Percentiles rank a stretch among this genome's conserved stretches.
Evolutionary conservation across 768 basidiomycete species (phyloP).

Genomic region (Termitomyces sp.): DNA sequence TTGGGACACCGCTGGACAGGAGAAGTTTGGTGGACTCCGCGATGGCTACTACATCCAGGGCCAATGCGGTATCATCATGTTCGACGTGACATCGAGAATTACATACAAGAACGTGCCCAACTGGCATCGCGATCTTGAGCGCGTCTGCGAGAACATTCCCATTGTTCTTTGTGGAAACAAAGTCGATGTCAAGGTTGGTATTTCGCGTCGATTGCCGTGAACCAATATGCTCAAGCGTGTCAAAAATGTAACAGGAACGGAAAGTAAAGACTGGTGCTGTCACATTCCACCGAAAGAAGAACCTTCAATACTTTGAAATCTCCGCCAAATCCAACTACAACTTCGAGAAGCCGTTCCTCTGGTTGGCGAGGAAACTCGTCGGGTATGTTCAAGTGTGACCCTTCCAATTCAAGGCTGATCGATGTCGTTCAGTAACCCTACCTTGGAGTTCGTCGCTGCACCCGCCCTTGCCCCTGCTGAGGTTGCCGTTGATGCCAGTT

Average conservation of each 20-base stretch:
- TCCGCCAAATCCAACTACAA: slow-evolving; percentile 99
- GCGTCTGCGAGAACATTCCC: slow-evolving; percentile 99
- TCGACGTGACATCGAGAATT: slow-evolving; percentile 98
- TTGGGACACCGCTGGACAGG: slow-evolving; percentile 99
- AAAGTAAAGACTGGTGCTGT: slow-evolving; percentile 99
- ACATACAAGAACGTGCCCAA: slow-evolving; percentile 99
- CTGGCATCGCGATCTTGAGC: slow-evolving; percentile 99
- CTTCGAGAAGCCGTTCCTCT: slow-evolving; percentile 99
- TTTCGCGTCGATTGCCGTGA: slow-evolving; percentile 1
- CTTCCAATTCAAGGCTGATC: not conserved
- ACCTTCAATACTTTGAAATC: slow-evolving; percentile 99
- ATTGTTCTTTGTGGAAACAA: slow-evolving; percentile 99
- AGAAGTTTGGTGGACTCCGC: slow-evolving; percentile 98
- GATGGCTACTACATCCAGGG: slow-evolving; percentile 97
- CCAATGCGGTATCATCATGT: slow-evolving; percentile 99
- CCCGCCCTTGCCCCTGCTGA: slow-evolving; percentile 95
- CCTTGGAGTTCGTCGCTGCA: slow-evolving; percentile 94
- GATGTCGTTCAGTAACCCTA: slow-evolving; percentile 55
- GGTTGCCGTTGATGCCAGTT: slow-evolving; percentile 70
- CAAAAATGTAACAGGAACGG: slow-evolving; percentile 68
- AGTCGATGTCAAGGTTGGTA: slow-evolving; percentile 93
- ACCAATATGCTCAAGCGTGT: slow-evolving; percentile 4
- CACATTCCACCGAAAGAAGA: slow-evolving; percentile 99
- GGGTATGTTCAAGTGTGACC: slow-evolving; percentile 54
- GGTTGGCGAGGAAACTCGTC: slow-evolving; percentile 97